Conservation (phyloP, 441 rosid genomes). For the Daphne laureola region DNA sequence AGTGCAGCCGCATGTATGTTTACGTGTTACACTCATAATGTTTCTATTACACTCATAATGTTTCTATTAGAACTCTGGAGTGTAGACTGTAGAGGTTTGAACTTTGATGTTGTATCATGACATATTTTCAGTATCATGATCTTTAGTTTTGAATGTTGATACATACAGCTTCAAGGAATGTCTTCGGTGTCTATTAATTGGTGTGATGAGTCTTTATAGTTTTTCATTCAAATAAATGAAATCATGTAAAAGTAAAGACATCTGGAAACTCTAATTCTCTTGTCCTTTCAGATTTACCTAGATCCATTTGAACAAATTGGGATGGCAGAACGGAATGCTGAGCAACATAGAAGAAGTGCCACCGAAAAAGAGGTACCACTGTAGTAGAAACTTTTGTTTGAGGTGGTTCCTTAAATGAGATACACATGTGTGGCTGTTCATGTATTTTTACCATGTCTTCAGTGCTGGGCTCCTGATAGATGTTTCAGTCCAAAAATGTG, state of each 20-base stretch:
- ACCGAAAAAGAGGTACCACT: constrained; percentile 69
- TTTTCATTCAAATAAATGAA: neutral
- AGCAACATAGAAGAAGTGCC: constrained; percentile 88
- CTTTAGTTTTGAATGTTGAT: too few relatives aligned
- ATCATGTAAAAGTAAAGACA: constrained; percentile 9
- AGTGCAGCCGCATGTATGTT: constrained; percentile 80
- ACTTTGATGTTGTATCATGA: neutral
- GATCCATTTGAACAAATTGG: constrained; percentile 93
- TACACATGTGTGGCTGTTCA: neutral
- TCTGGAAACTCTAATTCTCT: neutral
- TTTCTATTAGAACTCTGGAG: neutral
- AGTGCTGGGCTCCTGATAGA: neutral
- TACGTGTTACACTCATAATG: neutral
- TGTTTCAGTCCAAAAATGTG: neutral
- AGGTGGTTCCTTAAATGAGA: neutral
- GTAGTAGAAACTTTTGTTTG: constrained; percentile 7
- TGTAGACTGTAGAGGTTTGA: too few relatives aligned
- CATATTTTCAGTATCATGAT: too few relatives aligned
- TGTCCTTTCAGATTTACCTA: constrained; percentile 41
- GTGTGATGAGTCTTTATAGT: neutral
- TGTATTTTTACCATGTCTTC: neutral
- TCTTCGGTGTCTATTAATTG: too few relatives aligned
- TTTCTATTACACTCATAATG: too few relatives aligned
- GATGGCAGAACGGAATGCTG: constrained; percentile 59
- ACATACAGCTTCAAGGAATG: too few relatives aligned